These are phyloP conservation scores for Hypomontagnella submonticulosa DNA, from an alignment of 495 filamentous ascomycete genomes.

Conservation along the genomic window DNA sequence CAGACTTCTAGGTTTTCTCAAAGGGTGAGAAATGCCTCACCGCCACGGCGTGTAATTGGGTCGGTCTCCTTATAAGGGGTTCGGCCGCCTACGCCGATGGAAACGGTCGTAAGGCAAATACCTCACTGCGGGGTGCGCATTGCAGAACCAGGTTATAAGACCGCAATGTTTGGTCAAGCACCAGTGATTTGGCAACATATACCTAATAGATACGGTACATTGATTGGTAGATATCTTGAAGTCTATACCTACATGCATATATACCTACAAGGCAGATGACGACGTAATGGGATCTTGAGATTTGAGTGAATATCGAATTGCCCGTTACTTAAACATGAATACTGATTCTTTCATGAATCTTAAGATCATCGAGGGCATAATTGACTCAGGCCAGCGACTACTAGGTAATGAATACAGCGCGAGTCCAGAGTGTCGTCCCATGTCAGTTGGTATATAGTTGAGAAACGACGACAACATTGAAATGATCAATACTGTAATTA, in stretches of 20 bases:
- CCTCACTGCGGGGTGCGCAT: conserved; percentile 20
- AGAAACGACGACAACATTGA: too few species aligned
- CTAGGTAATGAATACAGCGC: too few species aligned
- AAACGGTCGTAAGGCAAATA: conserved; percentile 2
- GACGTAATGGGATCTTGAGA: conserved; percentile 8
- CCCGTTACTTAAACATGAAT: too few species aligned
- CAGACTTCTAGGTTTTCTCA: conserved; percentile 5
- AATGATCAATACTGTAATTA: too few species aligned
- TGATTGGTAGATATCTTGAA: too few species aligned
- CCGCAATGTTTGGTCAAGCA: conserved; percentile 12
- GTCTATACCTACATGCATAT: neutral
- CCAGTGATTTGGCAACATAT: conserved; percentile 13
- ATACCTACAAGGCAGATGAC: conserved; percentile 15
- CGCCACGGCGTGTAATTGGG: conserved; percentile 12
- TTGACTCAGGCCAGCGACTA: too few species aligned
- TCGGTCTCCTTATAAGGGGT: neutral
- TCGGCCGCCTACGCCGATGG: conserved; percentile 8
- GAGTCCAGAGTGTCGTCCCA: too few species aligned
- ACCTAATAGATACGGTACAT: too few species aligned
- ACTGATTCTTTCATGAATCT: too few species aligned
- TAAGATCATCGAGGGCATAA: too few species aligned
- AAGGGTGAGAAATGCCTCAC: conserved; percentile 17
- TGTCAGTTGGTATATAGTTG: neutral
- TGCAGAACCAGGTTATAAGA: conserved; percentile 5
- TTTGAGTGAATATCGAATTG: neutral